Base-by-base conservation (phyloP, 2,329 filamentous ascomycete species). In the Fusarium clavum region DNA sequence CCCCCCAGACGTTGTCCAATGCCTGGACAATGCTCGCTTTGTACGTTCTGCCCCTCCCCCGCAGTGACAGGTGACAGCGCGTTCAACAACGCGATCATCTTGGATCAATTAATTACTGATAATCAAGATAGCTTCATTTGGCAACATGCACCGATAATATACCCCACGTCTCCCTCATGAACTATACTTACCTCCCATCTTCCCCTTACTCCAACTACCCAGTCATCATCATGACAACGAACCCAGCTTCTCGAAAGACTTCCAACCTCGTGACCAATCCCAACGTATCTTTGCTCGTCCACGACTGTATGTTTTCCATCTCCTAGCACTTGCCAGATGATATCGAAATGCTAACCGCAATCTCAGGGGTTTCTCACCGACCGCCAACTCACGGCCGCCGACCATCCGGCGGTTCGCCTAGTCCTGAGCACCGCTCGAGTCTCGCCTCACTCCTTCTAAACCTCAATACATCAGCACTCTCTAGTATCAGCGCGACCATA, bases 81-180 rank as follows among this genome's bases (percentile, higher is more conserved):
- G 57, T 65, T 56, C 48, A 30, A 45, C 44, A 32, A 53, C 34
- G 65, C 30, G 46, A 41, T 45, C 32, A 62, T 16, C 25, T 13
- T 38, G 27, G 61, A 46, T 56, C 43, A 64, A 51, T 45, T 29
- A 64, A 51, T 44, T 29, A 56, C 44, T 66, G 47, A 67, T 52
- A 32, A 24, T 47, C 20, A 27, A 49, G 34, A 73, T 76, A 97
- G 94, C 93, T 99, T 73, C 96, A 99, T 81, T 91, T 99, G 56
- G 94, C 96, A 74, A 99, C 96, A 60, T 97, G 92, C 80, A 90
- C 90, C 74, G 86, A 92, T 73, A 92, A 96, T 76, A 85, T 90
- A 69, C 96, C 96, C 12, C 94, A 98, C 79, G 93, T 98, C 72
- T 97, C 94, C 40, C 89, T 99, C 71, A 99, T 99, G 96, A 98